These are phyloP conservation scores for Polyplosphaeria fusca DNA, from an alignment of 495 filamentous ascomycete genomes.

Conservation along the genomic window DNA sequence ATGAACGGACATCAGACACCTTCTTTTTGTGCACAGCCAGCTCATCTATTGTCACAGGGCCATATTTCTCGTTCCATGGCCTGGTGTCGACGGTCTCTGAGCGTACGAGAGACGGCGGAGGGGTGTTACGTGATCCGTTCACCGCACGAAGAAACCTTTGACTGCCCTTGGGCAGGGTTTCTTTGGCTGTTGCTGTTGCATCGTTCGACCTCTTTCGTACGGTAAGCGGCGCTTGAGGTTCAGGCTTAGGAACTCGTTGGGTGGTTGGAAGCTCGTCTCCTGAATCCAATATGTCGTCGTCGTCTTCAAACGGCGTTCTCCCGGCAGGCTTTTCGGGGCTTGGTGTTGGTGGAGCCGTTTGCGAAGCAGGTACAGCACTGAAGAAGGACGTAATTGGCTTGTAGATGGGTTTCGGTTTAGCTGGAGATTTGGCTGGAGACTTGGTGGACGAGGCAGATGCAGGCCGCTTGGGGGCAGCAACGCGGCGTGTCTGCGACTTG, in stretches of 20 bases:
- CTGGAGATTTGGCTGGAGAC: constrained; percentile 20
- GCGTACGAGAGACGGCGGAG: constrained; percentile 21
- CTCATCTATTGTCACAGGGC: constrained; percentile 69
- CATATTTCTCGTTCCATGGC: constrained; percentile 87
- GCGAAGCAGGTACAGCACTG: constrained; percentile 37
- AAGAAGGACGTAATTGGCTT: constrained; percentile 48
- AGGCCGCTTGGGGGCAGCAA: constrained; percentile 4
- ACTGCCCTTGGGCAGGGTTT: constrained; percentile 22
- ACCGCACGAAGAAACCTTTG: constrained; percentile 42
- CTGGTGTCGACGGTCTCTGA: constrained; percentile 35
- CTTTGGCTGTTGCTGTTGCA: background rate
- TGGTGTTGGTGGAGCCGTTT: constrained; percentile 28
- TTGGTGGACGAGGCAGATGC: constrained; percentile 14
- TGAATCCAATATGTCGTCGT: constrained; percentile 46
- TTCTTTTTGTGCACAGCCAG: constrained; percentile 92
- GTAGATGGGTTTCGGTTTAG: constrained; percentile 30
- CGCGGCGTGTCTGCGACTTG: constrained; percentile 2
- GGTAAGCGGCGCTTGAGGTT: constrained; percentile 27
- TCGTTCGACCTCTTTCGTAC: constrained; percentile 34
- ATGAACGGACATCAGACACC: constrained; percentile 75
- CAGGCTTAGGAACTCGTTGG: background rate
- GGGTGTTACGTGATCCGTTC: constrained; percentile 25
- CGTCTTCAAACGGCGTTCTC: constrained; percentile 31
- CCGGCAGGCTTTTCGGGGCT: constrained; percentile 30
- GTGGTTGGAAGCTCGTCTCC: constrained; percentile 29